Evolutionary conservation across 202 grass and related monocot genomes (phyloP), one percentile per base, ranked within the genome.

Genomic region (Dendrocalamus latiflorus): DNA sequence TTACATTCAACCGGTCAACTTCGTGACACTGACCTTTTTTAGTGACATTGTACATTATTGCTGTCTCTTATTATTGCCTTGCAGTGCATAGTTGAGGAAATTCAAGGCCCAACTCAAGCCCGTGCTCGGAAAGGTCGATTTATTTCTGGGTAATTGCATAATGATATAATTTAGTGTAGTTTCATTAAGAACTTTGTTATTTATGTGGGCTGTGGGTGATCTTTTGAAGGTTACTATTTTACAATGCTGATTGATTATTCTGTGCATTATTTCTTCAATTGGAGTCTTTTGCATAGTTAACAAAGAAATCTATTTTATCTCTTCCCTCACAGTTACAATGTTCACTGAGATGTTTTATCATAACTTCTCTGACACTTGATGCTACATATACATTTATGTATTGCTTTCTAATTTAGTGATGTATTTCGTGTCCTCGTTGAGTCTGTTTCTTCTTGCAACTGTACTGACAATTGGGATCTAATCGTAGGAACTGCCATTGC

Each of bases 71-170:
- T 75, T 84, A 61, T 64, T 70, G 70, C 64, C 8, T 76, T 86
- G 43, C 83, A 98, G 95, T 98, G 95, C 90, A 98, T 98, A 90
- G 92, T 98, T 70, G 95, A 98, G 83, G 95, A 98, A 80, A 82
- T 98, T 83, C 95, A 98, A 89, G 92, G 95, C 16, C 92, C 95
- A 91, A 79, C 85, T 67, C 95, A 91, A 74, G 89, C 95, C 9
- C 95, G 95, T 88, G 89, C 85, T 65, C 87, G 92, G 64, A 98
- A 98, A 92, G 81, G 87, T 86, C 95, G 95, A 91, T 98, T 98
- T 90, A 91, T 98, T 90, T 98, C 95, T 78, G 95, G 95, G 95
- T 98, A 98, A 98, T 88, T 85, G 50, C 54, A 72, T 54, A 83
- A 72, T 74, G 69, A 70, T 72, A 3, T 72, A 47, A 76, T 81